phyloP scores from a whole-genome alignment of 2,329 filamentous ascomycete species.

The Fusarium setosum region DNA sequence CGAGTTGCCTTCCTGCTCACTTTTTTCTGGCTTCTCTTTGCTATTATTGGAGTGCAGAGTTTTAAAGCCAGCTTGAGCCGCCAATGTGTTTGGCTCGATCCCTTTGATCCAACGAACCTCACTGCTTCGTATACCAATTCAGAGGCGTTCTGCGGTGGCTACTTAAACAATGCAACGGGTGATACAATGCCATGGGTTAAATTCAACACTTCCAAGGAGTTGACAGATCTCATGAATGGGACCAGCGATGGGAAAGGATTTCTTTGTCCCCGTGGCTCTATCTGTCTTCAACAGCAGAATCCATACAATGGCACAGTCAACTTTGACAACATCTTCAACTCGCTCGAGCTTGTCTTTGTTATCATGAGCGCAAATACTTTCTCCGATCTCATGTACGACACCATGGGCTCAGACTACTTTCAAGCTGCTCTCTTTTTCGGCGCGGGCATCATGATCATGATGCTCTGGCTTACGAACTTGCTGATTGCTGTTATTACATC shows the following conservation, averaged over 20 bases:
- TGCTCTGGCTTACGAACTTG: slow-evolving; percentile 96
- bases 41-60: slow-evolving; percentile 95
- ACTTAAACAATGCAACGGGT: slow-evolving; percentile 72
- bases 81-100: slow-evolving; percentile 82
- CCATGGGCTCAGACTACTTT: slow-evolving; percentile 91
- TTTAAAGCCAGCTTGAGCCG: slow-evolving; percentile 88
- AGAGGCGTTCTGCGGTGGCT: slow-evolving; percentile 88
- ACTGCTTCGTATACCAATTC: slow-evolving; percentile 69
- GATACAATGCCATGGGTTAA: slow-evolving; percentile 74
- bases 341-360: slow-evolving; percentile 93
- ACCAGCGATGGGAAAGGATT: slow-evolving; percentile 79
- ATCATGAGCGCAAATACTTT: slow-evolving; percentile 99
- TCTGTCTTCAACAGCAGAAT: slow-evolving; percentile 82
- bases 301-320: slow-evolving; percentile 88
- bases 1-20: slow-evolving; percentile 94
- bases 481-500: slow-evolving; percentile 97
- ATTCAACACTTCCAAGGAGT: slow-evolving; percentile 50
- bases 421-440: slow-evolving; percentile 83
- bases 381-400: slow-evolving; percentile 93
- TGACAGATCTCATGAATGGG: slow-evolving; percentile 62
- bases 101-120: slow-evolving; percentile 65
- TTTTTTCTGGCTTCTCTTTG: slow-evolving; percentile 98
- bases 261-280: slow-evolving; percentile 84
- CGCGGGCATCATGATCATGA: slow-evolving; percentile 86
- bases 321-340: slow-evolving; percentile 95